These are phyloP conservation scores for Agrocybe pediades DNA, from an alignment of 768 basidiomycete genomes.

Conservation along the genomic window DNA sequence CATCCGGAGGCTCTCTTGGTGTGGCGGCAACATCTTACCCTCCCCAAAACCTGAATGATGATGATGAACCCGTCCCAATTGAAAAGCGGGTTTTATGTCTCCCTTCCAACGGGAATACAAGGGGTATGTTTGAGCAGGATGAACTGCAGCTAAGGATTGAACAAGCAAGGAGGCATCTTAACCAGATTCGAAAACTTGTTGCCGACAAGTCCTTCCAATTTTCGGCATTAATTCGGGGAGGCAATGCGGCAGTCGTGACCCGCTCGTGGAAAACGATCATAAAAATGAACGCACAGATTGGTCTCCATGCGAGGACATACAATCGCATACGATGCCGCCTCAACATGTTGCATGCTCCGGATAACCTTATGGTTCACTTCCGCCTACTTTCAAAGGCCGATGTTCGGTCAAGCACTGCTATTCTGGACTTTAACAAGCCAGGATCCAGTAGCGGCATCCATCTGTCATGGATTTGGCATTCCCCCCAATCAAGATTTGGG, in stretches of 20 bases:
- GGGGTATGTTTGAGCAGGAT: neutral
- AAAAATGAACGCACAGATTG: neutral
- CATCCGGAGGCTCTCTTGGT: too few relatives aligned
- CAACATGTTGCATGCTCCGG: neutral
- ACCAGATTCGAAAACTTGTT: neutral
- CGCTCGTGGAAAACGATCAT: neutral
- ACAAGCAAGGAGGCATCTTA: neutral
- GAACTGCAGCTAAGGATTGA: neutral
- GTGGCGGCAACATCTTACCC: neutral
- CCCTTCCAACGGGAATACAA: neutral
- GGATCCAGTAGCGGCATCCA: neutral
- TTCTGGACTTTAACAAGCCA: neutral
- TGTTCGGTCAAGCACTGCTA: neutral
- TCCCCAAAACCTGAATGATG: neutral
- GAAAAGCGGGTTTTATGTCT: neutral
- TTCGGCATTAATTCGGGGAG: neutral
- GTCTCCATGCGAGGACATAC: neutral
- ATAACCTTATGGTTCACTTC: neutral
- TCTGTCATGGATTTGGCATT: slow-evolving; percentile 2
- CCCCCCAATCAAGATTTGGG: neutral
- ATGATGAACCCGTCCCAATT: neutral
- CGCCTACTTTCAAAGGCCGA: neutral
- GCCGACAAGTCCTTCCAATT: neutral
- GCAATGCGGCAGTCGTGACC: neutral
- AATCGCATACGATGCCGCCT: neutral